phyloP scores from a whole-genome alignment of 495 filamentous ascomycete genomes.

The Trichocladium antarcticum region DNA sequence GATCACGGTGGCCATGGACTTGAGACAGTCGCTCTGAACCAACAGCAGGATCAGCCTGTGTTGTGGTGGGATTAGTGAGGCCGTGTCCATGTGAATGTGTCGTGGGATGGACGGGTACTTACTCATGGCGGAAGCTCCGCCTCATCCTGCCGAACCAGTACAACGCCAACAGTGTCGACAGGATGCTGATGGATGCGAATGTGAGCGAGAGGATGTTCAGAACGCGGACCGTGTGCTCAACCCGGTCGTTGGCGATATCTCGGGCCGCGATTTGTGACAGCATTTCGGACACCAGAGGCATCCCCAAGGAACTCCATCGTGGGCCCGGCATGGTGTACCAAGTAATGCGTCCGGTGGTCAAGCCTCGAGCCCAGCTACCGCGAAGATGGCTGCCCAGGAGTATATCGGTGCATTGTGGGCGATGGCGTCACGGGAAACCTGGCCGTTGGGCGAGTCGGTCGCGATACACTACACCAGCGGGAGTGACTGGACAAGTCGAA shows the following conservation, averaged over 20 bases:
- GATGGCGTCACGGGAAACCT: constrained; percentile 3
- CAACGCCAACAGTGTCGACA: constrained; percentile 40
- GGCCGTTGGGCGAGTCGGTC: too few species aligned
- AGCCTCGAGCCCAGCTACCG: constrained; percentile 15
- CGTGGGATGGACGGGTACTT: constrained; percentile 27
- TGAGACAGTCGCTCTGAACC: constrained; percentile 58
- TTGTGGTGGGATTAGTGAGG: constrained; percentile 4
- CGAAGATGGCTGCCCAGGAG: constrained; percentile 7
- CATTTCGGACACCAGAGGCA: background rate
- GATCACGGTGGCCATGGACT: constrained; percentile 53
- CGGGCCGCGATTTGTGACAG: background rate
- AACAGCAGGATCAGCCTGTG: constrained; percentile 57
- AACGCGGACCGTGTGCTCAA: constrained; percentile 3
- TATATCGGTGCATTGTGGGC: background rate
- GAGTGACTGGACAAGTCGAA: too few species aligned
- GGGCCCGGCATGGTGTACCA: background rate
- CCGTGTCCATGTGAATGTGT: background rate
- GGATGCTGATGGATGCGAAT: constrained; percentile 41
- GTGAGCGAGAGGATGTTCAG: constrained; percentile 21
- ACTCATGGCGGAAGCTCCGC: constrained; percentile 63
- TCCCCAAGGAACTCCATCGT: background rate
- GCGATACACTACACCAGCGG: too few species aligned
- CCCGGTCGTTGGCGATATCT: background rate
- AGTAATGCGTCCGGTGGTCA: background rate
- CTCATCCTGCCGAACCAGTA: constrained; percentile 71